phyloP scores from a whole-genome alignment of 768 basidiomycete species.

The Podaxis rugospora region DNA sequence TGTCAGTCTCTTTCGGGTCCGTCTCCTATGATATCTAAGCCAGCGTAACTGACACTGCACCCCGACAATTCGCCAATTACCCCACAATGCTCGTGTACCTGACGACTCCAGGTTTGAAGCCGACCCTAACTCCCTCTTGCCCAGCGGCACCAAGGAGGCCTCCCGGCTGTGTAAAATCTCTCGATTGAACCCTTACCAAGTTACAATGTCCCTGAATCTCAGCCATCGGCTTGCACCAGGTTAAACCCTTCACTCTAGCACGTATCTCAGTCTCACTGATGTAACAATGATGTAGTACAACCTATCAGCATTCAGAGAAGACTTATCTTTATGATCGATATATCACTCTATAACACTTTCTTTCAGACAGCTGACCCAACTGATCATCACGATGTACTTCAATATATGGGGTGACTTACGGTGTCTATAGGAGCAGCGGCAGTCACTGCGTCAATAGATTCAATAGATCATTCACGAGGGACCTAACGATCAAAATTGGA shows the following conservation, averaged over 20 bases:
- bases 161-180: neutral
- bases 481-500: neutral
- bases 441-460: neutral
- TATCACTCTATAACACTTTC: neutral
- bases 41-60: neutral
- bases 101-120: neutral
- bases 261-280: neutral
- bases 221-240: neutral
- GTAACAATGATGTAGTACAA: neutral
- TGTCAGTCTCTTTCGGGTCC: neutral
- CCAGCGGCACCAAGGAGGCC: neutral
- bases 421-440: neutral
- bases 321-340: conserved; percentile 3
- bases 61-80: neutral
- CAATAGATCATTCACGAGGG: neutral
- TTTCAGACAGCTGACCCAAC: neutral
- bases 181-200: neutral
- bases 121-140: neutral
- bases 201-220: neutral
- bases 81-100: neutral
- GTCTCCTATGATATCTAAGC: neutral
- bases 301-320: neutral
- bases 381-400: neutral
- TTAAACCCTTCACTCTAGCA: neutral
- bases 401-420: neutral